These are phyloP conservation scores for Aspergillus ellipticus DNA, from an alignment of 495 filamentous ascomycete genomes.

Conservation along the genomic window DNA sequence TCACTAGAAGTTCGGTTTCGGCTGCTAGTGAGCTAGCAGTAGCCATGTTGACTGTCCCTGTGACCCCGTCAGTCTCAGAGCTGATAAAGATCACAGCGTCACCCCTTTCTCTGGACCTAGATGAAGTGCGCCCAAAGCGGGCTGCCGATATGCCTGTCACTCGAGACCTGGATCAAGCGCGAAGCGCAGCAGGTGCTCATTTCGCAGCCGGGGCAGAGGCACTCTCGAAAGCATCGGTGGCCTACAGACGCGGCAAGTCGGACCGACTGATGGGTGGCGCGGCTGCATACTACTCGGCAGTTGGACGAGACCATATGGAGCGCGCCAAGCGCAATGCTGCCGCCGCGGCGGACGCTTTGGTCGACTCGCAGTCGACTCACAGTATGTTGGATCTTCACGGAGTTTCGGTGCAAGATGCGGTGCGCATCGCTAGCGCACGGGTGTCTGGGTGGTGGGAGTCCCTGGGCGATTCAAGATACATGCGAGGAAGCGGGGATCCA, in stretches of 20 bases:
- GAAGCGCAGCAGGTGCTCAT: conserved; percentile 32
- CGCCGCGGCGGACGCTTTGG: conserved; percentile 57
- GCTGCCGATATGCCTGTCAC: conserved; percentile 3
- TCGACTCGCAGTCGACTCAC: conserved; percentile 54
- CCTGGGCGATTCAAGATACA: conserved; percentile 55
- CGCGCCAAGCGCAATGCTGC: conserved; percentile 41
- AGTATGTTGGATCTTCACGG: conserved; percentile 77
- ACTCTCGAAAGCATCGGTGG: conserved; percentile 55
- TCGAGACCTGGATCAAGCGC: conserved; percentile 26
- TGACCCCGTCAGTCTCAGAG: conserved; percentile 32
- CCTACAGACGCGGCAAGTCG: conserved; percentile 61
- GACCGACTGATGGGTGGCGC: conserved; percentile 63
- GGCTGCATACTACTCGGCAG: conserved; percentile 60
- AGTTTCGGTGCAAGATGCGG: conserved; percentile 71
- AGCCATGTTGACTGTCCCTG: conserved; percentile 34
- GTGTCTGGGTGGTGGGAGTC: conserved; percentile 77
- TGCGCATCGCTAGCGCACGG: conserved; percentile 65
- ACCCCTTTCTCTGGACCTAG: conserved; percentile 28
- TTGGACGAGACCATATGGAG: conserved; percentile 51
- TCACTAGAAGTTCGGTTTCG: conserved; percentile 53
- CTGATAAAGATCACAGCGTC: conserved; percentile 38
- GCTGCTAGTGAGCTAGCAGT: conserved; percentile 58
- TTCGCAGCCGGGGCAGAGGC: conserved; percentile 44
- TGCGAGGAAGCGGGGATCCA: conserved; percentile 40
- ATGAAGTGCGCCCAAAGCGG: conserved; percentile 17